Percentiles rank a stretch among this genome's conserved stretches.
Evolutionary conservation across 2,329 filamentous ascomycete species (phyloP).

Genomic region (Fusarium brachygibbosum): DNA sequence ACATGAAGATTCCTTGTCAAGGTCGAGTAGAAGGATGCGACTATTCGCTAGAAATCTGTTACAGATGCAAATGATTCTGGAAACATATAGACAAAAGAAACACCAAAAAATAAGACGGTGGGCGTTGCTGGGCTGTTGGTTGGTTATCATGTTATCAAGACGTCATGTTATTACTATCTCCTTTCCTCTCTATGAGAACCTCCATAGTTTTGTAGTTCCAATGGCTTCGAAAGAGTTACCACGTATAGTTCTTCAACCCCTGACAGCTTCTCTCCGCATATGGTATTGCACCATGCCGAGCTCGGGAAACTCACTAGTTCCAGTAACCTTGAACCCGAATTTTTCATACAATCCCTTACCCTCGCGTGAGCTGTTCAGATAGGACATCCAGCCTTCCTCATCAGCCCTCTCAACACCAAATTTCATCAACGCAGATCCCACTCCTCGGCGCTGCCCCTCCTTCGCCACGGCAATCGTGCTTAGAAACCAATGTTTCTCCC

Average conservation of each 20-base stretch:
- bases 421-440: slow-evolving; percentile 53
- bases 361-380: slow-evolving; percentile 48
- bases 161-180: slow-evolving; percentile 32
- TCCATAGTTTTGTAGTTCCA: slow-evolving; percentile 35
- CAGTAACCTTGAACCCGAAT: slow-evolving; percentile 49
- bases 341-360: slow-evolving; percentile 50
- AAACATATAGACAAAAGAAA: slow-evolving; percentile 33
- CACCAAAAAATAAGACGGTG: slow-evolving; percentile 29
- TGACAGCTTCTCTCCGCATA: slow-evolving; percentile 49
- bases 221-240: slow-evolving; percentile 16
- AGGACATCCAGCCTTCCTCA: slow-evolving; percentile 48
- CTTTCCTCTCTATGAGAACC: slow-evolving; percentile 32
- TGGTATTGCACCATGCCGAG: slow-evolving; percentile 47
- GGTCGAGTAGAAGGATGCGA: background rate
- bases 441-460: slow-evolving; percentile 51
- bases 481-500: slow-evolving; percentile 52
- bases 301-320: slow-evolving; percentile 40
- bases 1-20: slow-evolving; percentile 1
- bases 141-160: slow-evolving; percentile 32
- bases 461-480: slow-evolving; percentile 52
- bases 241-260: background rate
- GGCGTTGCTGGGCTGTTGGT: slow-evolving; percentile 40
- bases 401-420: slow-evolving; percentile 52
- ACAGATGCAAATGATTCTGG: slow-evolving; percentile 17
- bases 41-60: slow-evolving; percentile 10